Percentiles rank a stretch among this genome's conserved stretches.
These are phyloP conservation scores for Rubia yunnanensis DNA, from an alignment of 257 asterid genomes.

Conservation along the genomic window DNA sequence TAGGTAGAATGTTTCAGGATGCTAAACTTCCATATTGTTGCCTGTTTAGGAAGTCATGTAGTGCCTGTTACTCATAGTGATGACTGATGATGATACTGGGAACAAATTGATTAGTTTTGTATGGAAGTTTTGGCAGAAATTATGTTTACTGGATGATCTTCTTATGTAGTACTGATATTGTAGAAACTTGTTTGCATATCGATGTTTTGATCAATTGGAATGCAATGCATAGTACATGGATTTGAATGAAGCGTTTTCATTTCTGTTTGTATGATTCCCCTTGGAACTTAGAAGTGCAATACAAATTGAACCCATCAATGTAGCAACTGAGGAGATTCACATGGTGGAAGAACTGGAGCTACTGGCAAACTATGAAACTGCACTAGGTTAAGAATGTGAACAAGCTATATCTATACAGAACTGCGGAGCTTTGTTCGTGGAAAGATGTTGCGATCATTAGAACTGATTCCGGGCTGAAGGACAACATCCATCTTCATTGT, in stretches of 20 bases:
- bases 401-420: not conserved
- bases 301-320: not conserved
- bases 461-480: not conserved
- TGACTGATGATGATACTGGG: not conserved
- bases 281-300: not conserved
- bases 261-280: not conserved
- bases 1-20: not conserved
- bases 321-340: not conserved
- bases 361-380: not conserved
- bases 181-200: not conserved
- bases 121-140: not conserved
- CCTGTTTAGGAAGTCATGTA: not conserved
- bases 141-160: not conserved
- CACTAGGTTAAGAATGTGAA: not conserved
- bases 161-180: not conserved
- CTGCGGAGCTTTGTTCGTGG: not conserved
- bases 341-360: not conserved
- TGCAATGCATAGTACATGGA: not conserved
- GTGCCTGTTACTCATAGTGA: not conserved
- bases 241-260: not conserved
- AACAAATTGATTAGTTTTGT: not conserved
- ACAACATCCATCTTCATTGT: not conserved
- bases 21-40: not conserved
- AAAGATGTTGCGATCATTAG: not conserved
- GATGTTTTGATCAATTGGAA: not conserved